Percentiles rank a stretch among this genome's conserved stretches.
These are phyloP conservation scores for Gliomastix tumulicola DNA, from an alignment of 2,329 filamentous ascomycete genomes.

Conservation along the genomic window DNA sequence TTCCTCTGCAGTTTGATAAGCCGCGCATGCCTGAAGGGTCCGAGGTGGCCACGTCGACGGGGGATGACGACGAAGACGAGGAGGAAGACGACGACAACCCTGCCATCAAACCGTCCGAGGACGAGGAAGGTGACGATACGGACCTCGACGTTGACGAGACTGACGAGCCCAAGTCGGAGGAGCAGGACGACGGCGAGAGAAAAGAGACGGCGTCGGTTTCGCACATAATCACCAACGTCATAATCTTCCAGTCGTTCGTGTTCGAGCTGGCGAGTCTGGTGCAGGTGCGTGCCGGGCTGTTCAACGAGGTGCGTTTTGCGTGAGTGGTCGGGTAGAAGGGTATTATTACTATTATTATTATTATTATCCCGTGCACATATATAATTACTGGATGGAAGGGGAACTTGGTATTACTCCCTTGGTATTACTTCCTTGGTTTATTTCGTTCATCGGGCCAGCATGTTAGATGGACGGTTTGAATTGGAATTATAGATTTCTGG, in stretches of 20 bases:
- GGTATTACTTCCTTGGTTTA: too few relatives aligned
- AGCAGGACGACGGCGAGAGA: conserved; percentile 9
- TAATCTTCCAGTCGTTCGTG: conserved; percentile 74
- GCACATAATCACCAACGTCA: conserved; percentile 72
- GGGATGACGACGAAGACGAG: conserved; percentile 11
- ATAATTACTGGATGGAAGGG: too few relatives aligned
- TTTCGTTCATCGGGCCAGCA: too few relatives aligned
- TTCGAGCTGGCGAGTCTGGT: conserved; percentile 69
- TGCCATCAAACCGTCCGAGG: conserved; percentile 1
- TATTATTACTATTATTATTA: too few relatives aligned
- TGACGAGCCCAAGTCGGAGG: conserved; percentile 1
- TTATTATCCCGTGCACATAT: too few relatives aligned
- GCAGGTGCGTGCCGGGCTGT: conserved; percentile 67
- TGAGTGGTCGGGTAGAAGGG: too few relatives aligned
- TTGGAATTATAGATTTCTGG: too few relatives aligned
- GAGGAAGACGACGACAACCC: conserved; percentile 5
- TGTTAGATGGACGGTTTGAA: too few relatives aligned
- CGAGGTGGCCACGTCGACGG: conserved; percentile 8
- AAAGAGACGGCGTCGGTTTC: conserved; percentile 58
- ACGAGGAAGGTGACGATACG: conserved; percentile 13
- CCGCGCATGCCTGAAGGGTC: conserved; percentile 13
- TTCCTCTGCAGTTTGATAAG: conserved; percentile 39
- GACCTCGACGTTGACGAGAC: conserved; percentile 9
- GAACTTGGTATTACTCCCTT: too few relatives aligned
- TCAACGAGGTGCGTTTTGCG: conserved; percentile 65